Conservation (phyloP, 2,329 filamentous ascomycete species). For the Colletotrichum sp. region DNA sequence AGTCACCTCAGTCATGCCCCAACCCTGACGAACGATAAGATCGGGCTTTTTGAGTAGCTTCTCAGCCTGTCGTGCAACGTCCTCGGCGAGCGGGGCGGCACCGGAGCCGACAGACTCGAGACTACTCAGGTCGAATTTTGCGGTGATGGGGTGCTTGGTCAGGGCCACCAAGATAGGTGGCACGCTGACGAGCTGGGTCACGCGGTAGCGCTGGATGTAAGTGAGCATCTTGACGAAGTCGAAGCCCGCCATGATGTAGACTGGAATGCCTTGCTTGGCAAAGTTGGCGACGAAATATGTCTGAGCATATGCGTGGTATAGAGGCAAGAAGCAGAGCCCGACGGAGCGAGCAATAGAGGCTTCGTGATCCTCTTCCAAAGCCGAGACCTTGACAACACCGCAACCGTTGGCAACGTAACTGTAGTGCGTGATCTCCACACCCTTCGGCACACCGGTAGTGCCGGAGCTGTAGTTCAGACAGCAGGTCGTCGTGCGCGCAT, state of each 20-base stretch:
- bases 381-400: slow-evolving; percentile 58
- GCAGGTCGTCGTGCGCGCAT: slow-evolving; percentile 59
- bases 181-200: slow-evolving; percentile 71
- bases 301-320: slow-evolving; percentile 79
- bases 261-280: slow-evolving; percentile 61
- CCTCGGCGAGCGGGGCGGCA: slow-evolving; percentile 70
- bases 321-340: slow-evolving; percentile 73
- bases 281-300: slow-evolving; percentile 70
- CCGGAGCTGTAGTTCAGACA: slow-evolving; percentile 82
- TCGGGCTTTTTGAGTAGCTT: slow-evolving; percentile 39
- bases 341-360: slow-evolving; percentile 41
- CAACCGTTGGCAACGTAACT: slow-evolving; percentile 76
- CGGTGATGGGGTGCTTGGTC: slow-evolving; percentile 71
- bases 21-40: slow-evolving; percentile 66
- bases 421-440: slow-evolving; percentile 80
- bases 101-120: slow-evolving; percentile 66
- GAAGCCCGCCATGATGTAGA: slow-evolving; percentile 82
- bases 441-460: slow-evolving; percentile 84
- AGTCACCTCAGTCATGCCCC: slow-evolving; percentile 88
- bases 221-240: slow-evolving; percentile 76
- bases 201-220: slow-evolving; percentile 69
- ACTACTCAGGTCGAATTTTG: slow-evolving; percentile 71
- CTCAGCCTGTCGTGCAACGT: slow-evolving; percentile 64
- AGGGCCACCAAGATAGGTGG: slow-evolving; percentile 79
- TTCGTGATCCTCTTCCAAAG: slow-evolving; percentile 53